These are phyloP conservation scores for Platanthera zijinensis DNA, from an alignment of 106 monocot species.

Conservation along the genomic window DNA sequence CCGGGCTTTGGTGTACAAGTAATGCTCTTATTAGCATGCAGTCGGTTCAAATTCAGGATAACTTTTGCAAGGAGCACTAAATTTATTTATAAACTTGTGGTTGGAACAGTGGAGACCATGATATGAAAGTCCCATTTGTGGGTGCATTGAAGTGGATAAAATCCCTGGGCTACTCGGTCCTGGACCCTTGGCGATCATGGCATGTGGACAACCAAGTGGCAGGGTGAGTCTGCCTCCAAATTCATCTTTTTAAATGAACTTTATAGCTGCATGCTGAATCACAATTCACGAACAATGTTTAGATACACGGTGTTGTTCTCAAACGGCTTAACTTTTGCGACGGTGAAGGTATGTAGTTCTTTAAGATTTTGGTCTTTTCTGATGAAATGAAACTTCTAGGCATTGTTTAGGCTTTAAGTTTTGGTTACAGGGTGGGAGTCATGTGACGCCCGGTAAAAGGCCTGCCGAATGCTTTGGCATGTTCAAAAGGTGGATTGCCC, in stretches of 20 bases:
- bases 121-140: not conserved
- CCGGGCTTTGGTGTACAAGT: slow-evolving; percentile 16
- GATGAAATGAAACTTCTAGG: not conserved
- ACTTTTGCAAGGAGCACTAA: not conserved
- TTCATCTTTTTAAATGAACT: not conserved
- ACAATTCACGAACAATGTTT: not conserved
- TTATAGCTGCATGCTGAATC: not conserved
- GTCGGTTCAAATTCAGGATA: not conserved
- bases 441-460: too few relatives aligned
- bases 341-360: slow-evolving; percentile 38
- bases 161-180: slow-evolving; percentile 8
- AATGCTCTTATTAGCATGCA: not conserved
- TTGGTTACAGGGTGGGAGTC: not conserved
- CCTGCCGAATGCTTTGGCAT: too few relatives aligned
- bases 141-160: slow-evolving; percentile 14
- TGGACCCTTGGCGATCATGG: slow-evolving; percentile 27
- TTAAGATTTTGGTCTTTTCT: not conserved
- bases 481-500: too few relatives aligned
- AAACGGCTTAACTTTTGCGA: slow-evolving; percentile 65
- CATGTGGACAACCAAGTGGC: slow-evolving; percentile 32
- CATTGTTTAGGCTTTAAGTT: not conserved
- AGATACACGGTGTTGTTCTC: slow-evolving; percentile 44
- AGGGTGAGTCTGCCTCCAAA: slow-evolving; percentile 15
- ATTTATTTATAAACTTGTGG: not conserved
- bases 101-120: slow-evolving; percentile 14